phyloP scores from a whole-genome alignment of 2,329 filamentous ascomycete genomes.

The Pseudogymnoascus sp. region DNA sequence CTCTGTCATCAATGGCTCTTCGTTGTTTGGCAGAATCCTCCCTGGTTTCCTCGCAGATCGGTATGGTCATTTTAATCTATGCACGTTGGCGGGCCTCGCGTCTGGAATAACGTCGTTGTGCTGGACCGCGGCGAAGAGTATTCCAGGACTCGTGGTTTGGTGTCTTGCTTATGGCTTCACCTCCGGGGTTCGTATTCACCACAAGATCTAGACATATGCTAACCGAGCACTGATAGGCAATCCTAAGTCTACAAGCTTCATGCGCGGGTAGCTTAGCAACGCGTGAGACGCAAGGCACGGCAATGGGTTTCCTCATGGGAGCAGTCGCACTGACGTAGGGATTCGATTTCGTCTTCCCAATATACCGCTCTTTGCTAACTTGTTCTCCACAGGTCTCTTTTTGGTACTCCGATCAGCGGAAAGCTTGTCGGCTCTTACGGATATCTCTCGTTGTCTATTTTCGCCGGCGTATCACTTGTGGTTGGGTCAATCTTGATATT shows the following conservation, averaged over 20 bases:
- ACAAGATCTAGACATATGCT: neutral
- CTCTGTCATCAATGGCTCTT: conserved; percentile 17
- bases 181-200: conserved; percentile 13
- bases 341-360: neutral
- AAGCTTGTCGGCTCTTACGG: conserved; percentile 15
- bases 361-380: neutral
- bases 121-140: conserved; percentile 16
- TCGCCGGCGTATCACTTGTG: conserved; percentile 18
- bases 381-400: conserved; percentile 13
- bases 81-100: conserved; percentile 12
- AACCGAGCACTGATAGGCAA: conserved; percentile 12
- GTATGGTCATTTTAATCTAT: conserved; percentile 17
- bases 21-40: conserved; percentile 17
- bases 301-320: conserved; percentile 18
- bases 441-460: conserved; percentile 19
- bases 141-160: conserved; percentile 15
- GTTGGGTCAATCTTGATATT: conserved; percentile 16
- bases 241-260: conserved; percentile 20
- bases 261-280: conserved; percentile 17
- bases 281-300: conserved; percentile 17
- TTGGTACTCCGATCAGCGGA: conserved; percentile 20
- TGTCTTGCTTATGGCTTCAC: conserved; percentile 17
- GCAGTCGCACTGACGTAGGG: conserved; percentile 17
- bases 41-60: conserved; percentile 17
- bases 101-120: conserved; percentile 17